Conservation (phyloP, 805 yeast genomes). For the Pichia heedii region DNA sequence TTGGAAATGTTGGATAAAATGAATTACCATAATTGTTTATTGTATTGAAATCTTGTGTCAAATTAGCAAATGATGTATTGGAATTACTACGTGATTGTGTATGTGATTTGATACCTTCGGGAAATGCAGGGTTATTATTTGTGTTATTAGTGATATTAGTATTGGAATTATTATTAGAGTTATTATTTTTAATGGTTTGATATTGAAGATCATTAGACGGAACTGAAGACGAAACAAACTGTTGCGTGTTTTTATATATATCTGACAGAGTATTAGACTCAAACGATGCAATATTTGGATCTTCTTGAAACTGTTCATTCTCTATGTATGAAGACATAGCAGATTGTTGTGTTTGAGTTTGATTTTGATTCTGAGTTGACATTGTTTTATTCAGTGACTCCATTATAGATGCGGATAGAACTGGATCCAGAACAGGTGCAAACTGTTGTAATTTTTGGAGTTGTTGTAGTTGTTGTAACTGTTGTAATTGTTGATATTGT, state of each 20-base stretch:
- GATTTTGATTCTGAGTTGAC: background rate
- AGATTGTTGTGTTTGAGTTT: background rate
- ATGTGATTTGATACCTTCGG: background rate
- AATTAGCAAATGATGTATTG: constrained; percentile 1
- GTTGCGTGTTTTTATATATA: background rate
- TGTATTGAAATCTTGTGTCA: background rate
- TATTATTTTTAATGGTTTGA: background rate
- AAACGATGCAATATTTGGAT: background rate
- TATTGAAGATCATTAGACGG: background rate
- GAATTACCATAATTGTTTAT: background rate
- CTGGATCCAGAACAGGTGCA: constrained; percentile 12
- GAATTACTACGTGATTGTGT: constrained; percentile 7
- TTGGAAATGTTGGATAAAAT: background rate
- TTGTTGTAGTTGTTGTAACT: constrained; percentile 6
- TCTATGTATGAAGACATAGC: background rate
- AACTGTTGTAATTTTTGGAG: background rate
- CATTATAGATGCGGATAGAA: constrained; percentile 9
- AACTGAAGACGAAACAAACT: background rate
- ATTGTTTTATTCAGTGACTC: background rate
- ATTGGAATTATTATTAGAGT: background rate
- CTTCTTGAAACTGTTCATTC: background rate
- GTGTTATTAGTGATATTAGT: background rate
- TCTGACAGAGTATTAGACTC: background rate
- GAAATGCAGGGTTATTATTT: no score
- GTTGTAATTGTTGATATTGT: constrained; percentile 6